These are phyloP conservation scores for Dothistroma septosporum DNA, from an alignment of 2,329 filamentous ascomycete genomes.

Conservation along the genomic window DNA sequence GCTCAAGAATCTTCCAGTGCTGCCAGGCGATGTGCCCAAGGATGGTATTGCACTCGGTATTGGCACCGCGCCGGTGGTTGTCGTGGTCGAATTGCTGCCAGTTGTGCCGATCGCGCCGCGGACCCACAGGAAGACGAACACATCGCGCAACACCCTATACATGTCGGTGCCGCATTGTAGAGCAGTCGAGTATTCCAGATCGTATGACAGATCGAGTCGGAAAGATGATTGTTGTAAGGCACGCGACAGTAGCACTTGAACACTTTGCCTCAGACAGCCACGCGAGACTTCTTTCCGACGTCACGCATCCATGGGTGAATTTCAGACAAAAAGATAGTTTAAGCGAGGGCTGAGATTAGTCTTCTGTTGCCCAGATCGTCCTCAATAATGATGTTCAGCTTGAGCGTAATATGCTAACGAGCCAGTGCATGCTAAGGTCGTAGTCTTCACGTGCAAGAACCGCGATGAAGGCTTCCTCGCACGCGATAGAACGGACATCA, in stretches of 20 bases:
- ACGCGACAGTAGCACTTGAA: slow-evolving; percentile 10
- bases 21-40: slow-evolving; percentile 1
- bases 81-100: slow-evolving; percentile 5
- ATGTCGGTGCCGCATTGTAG: slow-evolving; percentile 25
- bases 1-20: slow-evolving; percentile 6
- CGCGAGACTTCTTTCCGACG: not conserved
- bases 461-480: not conserved
- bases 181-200: slow-evolving; percentile 6
- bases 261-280: slow-evolving; percentile 2
- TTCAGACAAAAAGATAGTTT: not conserved
- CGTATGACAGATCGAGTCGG: not conserved
- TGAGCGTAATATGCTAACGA: not conserved
- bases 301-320: not conserved
- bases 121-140: slow-evolving; percentile 20
- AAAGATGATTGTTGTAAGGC: not conserved
- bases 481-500: not conserved
- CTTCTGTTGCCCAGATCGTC: not conserved
- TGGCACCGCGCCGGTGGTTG: slow-evolving; percentile 11
- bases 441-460: not conserved
- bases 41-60: slow-evolving; percentile 3
- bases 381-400: not conserved
- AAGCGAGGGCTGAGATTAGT: not conserved
- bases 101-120: slow-evolving; percentile 14
- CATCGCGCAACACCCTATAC: slow-evolving; percentile 24
- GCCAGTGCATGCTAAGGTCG: not conserved